Base-by-base conservation (phyloP, 2,329 filamentous ascomycete species). In the Plenodomus lindquistii region DNA sequence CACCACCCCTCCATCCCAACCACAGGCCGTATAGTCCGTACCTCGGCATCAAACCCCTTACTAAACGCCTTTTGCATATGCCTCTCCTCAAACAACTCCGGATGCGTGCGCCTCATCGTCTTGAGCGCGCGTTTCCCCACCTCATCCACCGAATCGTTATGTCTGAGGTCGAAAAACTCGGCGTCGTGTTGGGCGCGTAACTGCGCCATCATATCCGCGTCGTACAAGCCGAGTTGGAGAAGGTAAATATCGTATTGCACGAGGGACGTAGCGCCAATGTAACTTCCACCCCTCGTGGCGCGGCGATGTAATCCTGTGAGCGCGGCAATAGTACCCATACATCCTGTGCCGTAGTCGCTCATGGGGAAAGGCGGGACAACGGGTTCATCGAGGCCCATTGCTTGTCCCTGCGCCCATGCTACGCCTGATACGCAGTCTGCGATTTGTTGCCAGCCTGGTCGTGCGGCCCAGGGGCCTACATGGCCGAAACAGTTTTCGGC, bases 401-500 rank as follows among this genome's bases (percentile, higher is more conserved):
- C 82, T 7, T 71, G 66, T n/a, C 83, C 83, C 59, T 86, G 84
- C n/a, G 77, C 79, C 81, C 81, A 85, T 0, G 82, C 81, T 2
- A 84, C 72, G 4, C 82, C 82, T 48, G 80, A 80, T 67, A 79
- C 85, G 46, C 80, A 86, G 64, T 89, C 86, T 15, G 85, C 85
- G 56, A 88, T 88, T 58, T 87, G 85, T 62, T 88, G 86, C 86
- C 86, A 89, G 6, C 86, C 86, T 4, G 85, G 81, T 3, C 86
- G 77, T 7, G 73, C 70, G 1, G 81, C 79, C 86, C 85, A 89
- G 49, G 85, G 82, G 5, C 80, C 82, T 22, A 79, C 73, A 27
- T 81, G 84, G 1, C 87, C 87, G 57, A 89, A 89, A 65, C 86
- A 89, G 65, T 89, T 85, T 67, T 90, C 86, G 27, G 82, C 80